These are phyloP conservation scores for Carex scoparia DNA, from an alignment of 176 grass and related monocot genomes.

Conservation along the genomic window DNA sequence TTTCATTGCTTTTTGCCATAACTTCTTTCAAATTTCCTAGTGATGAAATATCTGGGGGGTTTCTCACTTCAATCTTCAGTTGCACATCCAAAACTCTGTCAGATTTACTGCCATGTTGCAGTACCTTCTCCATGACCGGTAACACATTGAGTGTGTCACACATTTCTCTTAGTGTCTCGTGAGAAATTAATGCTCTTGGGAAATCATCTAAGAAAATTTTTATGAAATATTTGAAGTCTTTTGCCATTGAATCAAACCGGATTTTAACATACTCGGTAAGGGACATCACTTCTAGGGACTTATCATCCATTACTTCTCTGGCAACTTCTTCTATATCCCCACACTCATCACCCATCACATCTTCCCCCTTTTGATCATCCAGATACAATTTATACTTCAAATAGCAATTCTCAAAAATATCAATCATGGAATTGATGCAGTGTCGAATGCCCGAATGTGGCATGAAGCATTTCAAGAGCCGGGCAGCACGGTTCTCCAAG, in stretches of 20 bases:
- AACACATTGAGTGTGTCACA: neutral
- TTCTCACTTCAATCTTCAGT: neutral
- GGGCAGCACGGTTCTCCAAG: slow-evolving; percentile 26
- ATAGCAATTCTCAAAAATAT: slow-evolving; percentile 36
- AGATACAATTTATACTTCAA: slow-evolving; percentile 28
- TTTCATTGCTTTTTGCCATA: neutral
- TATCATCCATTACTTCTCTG: neutral
- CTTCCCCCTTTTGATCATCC: neutral
- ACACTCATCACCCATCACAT: neutral
- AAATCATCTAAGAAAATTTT: slow-evolving; percentile 30
- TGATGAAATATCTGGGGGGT: neutral
- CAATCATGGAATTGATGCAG: slow-evolving; percentile 35
- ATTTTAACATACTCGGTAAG: slow-evolving; percentile 22
- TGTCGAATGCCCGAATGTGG: slow-evolving; percentile 33
- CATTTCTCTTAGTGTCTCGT: slow-evolving; percentile 23
- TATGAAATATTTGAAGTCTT: slow-evolving; percentile 2
- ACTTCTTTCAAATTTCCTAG: neutral
- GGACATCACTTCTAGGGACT: neutral
- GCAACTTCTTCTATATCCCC: neutral
- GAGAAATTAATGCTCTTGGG: slow-evolving; percentile 27
- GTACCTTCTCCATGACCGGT: neutral
- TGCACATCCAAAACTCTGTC: slow-evolving; percentile 8
- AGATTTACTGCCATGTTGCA: neutral
- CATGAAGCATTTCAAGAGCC: slow-evolving; percentile 35
- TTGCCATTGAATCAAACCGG: neutral